These are phyloP conservation scores for Ormosia emarginata DNA, from an alignment of 306 rosid genomes.

Conservation along the genomic window DNA sequence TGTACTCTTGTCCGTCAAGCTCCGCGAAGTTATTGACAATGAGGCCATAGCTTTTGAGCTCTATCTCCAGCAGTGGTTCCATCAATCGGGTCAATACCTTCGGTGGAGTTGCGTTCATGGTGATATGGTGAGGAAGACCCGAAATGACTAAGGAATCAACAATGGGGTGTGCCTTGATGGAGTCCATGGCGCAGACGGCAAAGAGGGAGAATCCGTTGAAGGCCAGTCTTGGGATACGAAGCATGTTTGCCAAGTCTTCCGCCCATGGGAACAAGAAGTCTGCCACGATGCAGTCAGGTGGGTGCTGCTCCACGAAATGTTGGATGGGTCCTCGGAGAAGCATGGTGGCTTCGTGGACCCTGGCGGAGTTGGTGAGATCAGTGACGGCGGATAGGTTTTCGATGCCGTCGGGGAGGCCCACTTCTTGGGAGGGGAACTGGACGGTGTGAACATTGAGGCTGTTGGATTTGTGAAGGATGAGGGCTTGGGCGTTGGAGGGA, in stretches of 20 bases:
- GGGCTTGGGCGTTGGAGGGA: slow-evolving; percentile 20
- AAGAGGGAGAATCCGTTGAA: slow-evolving; percentile 31
- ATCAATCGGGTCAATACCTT: background rate
- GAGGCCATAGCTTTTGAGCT: slow-evolving; percentile 20
- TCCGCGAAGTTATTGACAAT: slow-evolving; percentile 32
- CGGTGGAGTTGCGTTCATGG: background rate
- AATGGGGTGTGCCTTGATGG: background rate
- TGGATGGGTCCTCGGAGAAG: slow-evolving; percentile 15
- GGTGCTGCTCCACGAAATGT: slow-evolving; percentile 9
- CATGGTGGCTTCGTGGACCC: background rate
- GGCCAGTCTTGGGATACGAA: slow-evolving; percentile 16
- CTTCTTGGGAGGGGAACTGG: slow-evolving; percentile 24
- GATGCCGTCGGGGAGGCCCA: slow-evolving; percentile 30
- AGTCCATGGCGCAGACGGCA: slow-evolving; percentile 20
- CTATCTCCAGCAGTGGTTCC: background rate
- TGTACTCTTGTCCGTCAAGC: slow-evolving; percentile 33
- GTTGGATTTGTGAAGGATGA: background rate
- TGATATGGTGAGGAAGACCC: slow-evolving; percentile 9
- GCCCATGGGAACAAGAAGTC: slow-evolving; percentile 35
- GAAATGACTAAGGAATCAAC: background rate
- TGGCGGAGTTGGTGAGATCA: background rate
- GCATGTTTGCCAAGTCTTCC: slow-evolving; percentile 17
- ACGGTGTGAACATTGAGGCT: background rate
- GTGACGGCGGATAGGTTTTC: background rate
- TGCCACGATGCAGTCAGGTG: slow-evolving; percentile 29